These are phyloP conservation scores for Maudiozyma bulderi DNA, from an alignment of 805 yeast species.

Conservation along the genomic window DNA sequence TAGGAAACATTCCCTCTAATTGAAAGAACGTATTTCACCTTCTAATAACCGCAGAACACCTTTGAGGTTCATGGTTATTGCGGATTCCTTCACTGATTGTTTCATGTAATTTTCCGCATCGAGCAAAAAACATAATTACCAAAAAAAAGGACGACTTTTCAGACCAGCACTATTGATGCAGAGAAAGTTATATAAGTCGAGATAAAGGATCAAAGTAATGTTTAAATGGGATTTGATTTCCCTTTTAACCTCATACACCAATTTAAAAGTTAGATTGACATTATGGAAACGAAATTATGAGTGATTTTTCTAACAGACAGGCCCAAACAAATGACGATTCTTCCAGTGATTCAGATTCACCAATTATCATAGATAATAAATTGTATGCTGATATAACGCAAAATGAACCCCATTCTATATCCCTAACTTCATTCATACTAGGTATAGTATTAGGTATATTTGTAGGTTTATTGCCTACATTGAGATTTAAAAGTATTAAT, in stretches of 20 bases:
- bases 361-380: conserved; percentile 1
- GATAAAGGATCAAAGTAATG: no score
- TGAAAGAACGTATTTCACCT: no score
- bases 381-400: conserved; percentile 28
- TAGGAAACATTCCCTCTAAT: no score
- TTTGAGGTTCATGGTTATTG: not conserved
- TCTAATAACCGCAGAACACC: no score
- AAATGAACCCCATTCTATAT: conserved; percentile 36
- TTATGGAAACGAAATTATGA: no score
- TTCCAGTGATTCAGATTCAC: conserved; percentile 1
- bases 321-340: not conserved
- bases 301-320: no score
- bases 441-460: conserved; percentile 38
- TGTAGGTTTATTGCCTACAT: conserved; percentile 21
- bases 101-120: conserved; percentile 4
- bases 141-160: no score
- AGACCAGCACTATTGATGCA: no score
- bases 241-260: no score
- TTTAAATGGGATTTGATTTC: no score
- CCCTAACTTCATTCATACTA: conserved; percentile 35
- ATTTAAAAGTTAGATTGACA: no score
- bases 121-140: not conserved
- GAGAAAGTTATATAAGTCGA: no score
- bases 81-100: not conserved
- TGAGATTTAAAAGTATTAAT: conserved; percentile 29